Percentiles rank a stretch among this genome's conserved stretches.
Conservation (phyloP, 352 stramenopile genomes). For the Phytophthora boehmeriae region DNA sequence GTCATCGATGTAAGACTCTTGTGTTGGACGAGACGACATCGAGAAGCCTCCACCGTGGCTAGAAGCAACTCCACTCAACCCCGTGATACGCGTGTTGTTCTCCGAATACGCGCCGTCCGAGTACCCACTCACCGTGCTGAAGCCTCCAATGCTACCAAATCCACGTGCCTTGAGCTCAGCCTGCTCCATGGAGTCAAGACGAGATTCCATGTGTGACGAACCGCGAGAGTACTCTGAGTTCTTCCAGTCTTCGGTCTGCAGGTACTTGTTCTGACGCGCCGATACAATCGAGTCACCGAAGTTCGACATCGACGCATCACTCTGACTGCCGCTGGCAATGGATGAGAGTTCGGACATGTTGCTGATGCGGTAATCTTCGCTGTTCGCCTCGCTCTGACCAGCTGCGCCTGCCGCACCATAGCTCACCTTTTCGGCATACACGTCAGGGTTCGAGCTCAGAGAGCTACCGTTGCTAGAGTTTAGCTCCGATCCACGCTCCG, state of each 20-base stretch:
- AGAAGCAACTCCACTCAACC: conserved; percentile 35
- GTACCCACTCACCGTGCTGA: conserved; percentile 48
- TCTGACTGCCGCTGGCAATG: conserved; percentile 38
- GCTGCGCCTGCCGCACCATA: conserved; percentile 21
- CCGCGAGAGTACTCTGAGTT: conserved; percentile 38
- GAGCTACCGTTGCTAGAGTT: conserved; percentile 38
- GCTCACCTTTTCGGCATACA: conserved; percentile 39
- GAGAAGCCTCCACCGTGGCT: conserved; percentile 47
- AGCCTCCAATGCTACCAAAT: conserved; percentile 39
- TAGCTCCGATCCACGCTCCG: conserved; percentile 49
- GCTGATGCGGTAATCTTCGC: conserved; percentile 29
- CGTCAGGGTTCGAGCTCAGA: conserved; percentile 27
- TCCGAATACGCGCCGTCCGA: conserved; percentile 41
- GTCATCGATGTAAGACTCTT: conserved; percentile 33
- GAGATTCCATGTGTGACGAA: conserved; percentile 45
- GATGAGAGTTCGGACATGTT: conserved; percentile 59
- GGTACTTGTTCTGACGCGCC: conserved; percentile 46
- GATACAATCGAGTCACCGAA: conserved; percentile 58
- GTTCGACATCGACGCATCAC: conserved; percentile 56
- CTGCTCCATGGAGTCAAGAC: conserved; percentile 41
- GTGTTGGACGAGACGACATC: conserved; percentile 39
- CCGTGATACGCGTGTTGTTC: conserved; percentile 27
- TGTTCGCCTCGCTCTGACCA: conserved; percentile 25
- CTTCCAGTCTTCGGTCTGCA: conserved; percentile 52
- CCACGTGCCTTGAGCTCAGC: conserved; percentile 33